Evolutionary conservation across 257 asterid genomes (phyloP).

Genomic region (Nicotiana paniculata): DNA sequence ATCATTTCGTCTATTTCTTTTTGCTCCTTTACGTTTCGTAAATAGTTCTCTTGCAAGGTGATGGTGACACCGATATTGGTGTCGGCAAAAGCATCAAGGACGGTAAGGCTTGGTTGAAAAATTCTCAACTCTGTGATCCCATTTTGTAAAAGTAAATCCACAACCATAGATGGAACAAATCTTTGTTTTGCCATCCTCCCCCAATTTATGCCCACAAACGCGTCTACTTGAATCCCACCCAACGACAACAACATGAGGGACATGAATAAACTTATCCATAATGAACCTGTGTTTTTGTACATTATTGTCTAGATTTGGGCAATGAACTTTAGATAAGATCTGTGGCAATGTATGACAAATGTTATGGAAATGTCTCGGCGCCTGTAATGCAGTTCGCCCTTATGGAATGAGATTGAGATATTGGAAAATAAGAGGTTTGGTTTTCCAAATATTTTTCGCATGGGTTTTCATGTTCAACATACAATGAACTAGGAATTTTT

Average conservation of each 20-base stretch:
- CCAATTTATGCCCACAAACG: not conserved
- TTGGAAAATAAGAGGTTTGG: not conserved
- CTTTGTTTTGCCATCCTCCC: not conserved
- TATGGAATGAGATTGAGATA: not conserved
- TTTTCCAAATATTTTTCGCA: not conserved
- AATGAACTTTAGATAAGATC: not conserved
- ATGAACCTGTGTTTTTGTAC: not conserved
- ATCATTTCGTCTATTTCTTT: not conserved
- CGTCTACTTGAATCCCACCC: not conserved
- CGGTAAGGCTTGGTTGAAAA: not conserved
- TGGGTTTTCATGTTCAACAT: not conserved
- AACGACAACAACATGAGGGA: not conserved
- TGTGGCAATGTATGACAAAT: not conserved
- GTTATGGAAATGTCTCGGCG: not conserved
- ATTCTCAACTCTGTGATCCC: not conserved
- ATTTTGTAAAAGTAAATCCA: conserved; percentile 10
- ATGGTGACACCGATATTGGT: conserved; percentile 2
- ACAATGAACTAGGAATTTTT: not conserved
- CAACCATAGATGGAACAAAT: not conserved
- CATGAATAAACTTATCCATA: not conserved
- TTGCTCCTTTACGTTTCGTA: not conserved
- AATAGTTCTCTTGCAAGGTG: not conserved
- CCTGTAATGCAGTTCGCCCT: not conserved
- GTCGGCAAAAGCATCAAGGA: not conserved
- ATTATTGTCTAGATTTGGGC: not conserved